Evolutionary conservation across 1,284 basidiomycete genomes (phyloP).

Genomic region (Mixia osmundae): DNA sequence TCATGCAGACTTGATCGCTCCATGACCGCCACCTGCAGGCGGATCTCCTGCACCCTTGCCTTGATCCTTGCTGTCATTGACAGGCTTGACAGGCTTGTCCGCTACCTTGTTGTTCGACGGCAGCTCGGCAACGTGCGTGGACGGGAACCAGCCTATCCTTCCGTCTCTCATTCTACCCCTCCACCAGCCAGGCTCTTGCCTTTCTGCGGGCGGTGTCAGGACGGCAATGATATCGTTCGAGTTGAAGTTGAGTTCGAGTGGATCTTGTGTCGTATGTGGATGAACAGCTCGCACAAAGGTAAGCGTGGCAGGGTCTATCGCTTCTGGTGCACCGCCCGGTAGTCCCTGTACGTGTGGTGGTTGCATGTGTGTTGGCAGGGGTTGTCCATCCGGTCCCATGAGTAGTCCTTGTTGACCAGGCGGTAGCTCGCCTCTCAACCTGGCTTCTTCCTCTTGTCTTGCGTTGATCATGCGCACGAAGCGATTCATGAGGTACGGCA

Average conservation of each 20-base stretch:
- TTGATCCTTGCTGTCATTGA: too few species aligned
- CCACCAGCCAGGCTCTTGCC: slow-evolving; percentile 79
- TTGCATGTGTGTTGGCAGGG: slow-evolving; percentile 17
- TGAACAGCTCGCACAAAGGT: slow-evolving; percentile 73
- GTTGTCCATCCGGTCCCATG: slow-evolving; percentile 17
- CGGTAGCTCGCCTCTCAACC: slow-evolving; percentile 23
- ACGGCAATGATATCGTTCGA: slow-evolving; percentile 90
- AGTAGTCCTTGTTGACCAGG: slow-evolving; percentile 15
- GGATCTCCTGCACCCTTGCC: slow-evolving; percentile 24
- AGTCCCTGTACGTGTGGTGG: slow-evolving; percentile 22
- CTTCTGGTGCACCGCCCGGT: slow-evolving; percentile 16
- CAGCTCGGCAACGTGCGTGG: slow-evolving; percentile 26
- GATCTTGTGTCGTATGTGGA: slow-evolving; percentile 35
- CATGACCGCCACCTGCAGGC: neutral
- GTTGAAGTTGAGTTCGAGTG: slow-evolving; percentile 56
- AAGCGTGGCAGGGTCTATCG: slow-evolving; percentile 33
- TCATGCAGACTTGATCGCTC: too few species aligned
- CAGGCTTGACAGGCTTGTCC: too few species aligned
- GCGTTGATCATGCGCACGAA: slow-evolving; percentile 57
- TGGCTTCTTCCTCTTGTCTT: slow-evolving; percentile 28
- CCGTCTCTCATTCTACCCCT: slow-evolving; percentile 82
- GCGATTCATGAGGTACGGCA: slow-evolving; percentile 83
- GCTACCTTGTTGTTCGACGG: neutral
- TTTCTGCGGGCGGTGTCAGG: slow-evolving; percentile 52
- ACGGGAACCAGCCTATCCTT: slow-evolving; percentile 87